A percentile compares a stretch with the other conserved stretches of the same genome.
Conservation (phyloP, 345 rosid species). For the Arabis hirsuta region DNA sequence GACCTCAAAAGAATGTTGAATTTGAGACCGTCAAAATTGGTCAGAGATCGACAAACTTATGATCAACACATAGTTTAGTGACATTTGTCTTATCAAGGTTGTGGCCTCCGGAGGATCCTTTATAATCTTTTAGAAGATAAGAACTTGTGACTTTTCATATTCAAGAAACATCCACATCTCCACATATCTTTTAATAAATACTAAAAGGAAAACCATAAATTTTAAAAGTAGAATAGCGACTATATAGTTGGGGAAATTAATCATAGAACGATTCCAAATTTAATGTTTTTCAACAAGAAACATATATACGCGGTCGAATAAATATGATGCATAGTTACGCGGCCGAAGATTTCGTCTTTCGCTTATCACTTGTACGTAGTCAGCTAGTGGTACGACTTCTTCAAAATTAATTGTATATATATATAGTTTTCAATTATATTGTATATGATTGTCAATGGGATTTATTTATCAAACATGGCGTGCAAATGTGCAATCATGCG, state of each 20-base stretch:
- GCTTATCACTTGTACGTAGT: conserved; percentile 26
- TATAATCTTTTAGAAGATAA: conserved; percentile 37
- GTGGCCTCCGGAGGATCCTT: conserved; percentile 34
- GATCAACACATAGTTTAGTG: conserved; percentile 25
- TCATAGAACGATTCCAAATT: conserved; percentile 37
- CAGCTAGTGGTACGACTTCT: conserved; percentile 45
- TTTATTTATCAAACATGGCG: conserved; percentile 28
- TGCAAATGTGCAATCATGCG: conserved; percentile 23
- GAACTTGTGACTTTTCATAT: conserved; percentile 38
- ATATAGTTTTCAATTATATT: background rate
- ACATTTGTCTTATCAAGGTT: conserved; percentile 32
- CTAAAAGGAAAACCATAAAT: conserved; percentile 10
- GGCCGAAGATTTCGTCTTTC: conserved; percentile 16
- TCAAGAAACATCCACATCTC: conserved; percentile 35
- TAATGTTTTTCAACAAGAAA: conserved; percentile 38
- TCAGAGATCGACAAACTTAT: conserved; percentile 33
- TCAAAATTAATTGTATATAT: conserved; percentile 12
- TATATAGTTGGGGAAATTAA: conserved; percentile 36
- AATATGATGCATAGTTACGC: conserved; percentile 40
- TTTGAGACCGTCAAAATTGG: conserved; percentile 30
- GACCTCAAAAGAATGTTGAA: conserved; percentile 34
- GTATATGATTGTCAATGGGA: conserved; percentile 6
- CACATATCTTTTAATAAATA: conserved; percentile 15
- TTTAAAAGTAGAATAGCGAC: conserved; percentile 34
- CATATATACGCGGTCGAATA: conserved; percentile 43